phyloP scores from a whole-genome alignment of 106 monocot genomes.

The Phalaenopsis equestris region DNA sequence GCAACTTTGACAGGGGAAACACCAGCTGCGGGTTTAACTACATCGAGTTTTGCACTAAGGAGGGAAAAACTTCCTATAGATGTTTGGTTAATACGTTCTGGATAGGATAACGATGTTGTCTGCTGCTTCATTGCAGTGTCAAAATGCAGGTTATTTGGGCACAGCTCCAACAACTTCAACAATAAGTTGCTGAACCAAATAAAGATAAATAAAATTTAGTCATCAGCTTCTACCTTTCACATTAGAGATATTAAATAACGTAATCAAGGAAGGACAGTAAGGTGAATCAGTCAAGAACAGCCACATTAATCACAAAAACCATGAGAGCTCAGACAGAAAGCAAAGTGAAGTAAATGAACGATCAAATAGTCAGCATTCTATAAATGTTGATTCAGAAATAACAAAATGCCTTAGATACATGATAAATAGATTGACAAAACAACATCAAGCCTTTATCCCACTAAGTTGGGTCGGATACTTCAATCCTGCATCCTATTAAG shows the following conservation, averaged over 20 bases:
- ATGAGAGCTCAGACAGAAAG: not conserved
- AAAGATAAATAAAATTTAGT: not conserved
- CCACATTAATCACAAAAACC: not conserved
- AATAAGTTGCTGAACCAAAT: constrained; percentile 33
- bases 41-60: not conserved
- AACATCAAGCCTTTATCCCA: no score
- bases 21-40: constrained; percentile 13
- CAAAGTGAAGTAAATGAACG: not conserved
- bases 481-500: no score
- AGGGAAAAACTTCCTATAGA: not conserved
- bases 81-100: constrained; percentile 12
- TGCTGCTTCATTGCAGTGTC: constrained; percentile 15
- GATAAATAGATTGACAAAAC: not conserved
- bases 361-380: not conserved
- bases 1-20: constrained; percentile 82
- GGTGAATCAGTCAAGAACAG: not conserved
- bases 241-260: not conserved
- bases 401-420: not conserved
- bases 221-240: not conserved
- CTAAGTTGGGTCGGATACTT: no score
- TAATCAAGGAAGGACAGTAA: not conserved
- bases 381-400: not conserved
- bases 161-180: constrained; percentile 33
- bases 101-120: constrained; percentile 9
- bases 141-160: constrained; percentile 8